Evolutionary conservation across 345 rosid species (phyloP), one percentile per base, ranked within the genome.

Genomic region (Nasturtium officinale): DNA sequence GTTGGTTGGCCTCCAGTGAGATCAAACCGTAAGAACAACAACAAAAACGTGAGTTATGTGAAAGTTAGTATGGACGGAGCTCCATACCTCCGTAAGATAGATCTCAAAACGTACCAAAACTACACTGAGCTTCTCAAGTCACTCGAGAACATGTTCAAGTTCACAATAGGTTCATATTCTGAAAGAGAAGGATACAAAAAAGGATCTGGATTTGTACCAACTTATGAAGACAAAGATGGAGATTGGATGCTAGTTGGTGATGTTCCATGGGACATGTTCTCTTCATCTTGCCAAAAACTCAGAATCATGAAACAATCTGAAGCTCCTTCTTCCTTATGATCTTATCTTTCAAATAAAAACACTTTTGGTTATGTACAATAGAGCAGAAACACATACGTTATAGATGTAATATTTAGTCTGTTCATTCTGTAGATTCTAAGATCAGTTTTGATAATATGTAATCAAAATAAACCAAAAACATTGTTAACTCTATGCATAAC

Each of bases 1-100:
- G 86, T 90, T 9, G 96, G 96, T 6, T 90, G 96, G 96, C 96
- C 92, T 0, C 96, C 92, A 0, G 75, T 90, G 53, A 78, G 86
- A 71, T 87, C 96, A 4, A 80, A 82, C 73, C 63, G 76, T 0
- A 77, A 77, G 52, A 71, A 15, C 56, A 69, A 55, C 65, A 75
- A 51, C 65, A 56, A 62, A 9, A 55, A 67, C 20, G 91, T 90
- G 76, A 83, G 86, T 28, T 88, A 81, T 30, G 88, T 90, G 75
- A 90, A 90, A 84, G 94, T 90, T 30, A 90, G 97, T 81, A 87
- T 88, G 96, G 96, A 88, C 51, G 94, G 96, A 35, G 92, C 95
- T 13, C 97, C 97, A 6, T 90, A 87, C 50, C 87, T 90, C 1
- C 87, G 97, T 61, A 90, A 90, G 62, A 83, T 90, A 56, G 88